A percentile compares a stretch with the other conserved stretches of the same genome.
Evolutionary conservation across 2,329 filamentous ascomycete species (phyloP).

Genomic region (Coniochaeta ligniaria): DNA sequence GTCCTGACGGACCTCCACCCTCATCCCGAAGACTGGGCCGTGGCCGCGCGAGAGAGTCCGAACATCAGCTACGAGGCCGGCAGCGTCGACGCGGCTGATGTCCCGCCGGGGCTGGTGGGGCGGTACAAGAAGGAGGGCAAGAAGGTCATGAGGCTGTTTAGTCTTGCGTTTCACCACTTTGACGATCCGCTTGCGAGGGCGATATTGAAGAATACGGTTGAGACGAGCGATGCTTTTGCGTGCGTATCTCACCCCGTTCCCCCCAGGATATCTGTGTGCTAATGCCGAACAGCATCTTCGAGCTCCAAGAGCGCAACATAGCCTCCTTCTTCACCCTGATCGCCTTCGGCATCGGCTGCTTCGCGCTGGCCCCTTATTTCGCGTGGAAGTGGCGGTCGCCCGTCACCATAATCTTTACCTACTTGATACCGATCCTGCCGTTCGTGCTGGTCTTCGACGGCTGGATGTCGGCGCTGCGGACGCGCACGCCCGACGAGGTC

Average conservation of each 20-base stretch:
- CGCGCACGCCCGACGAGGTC: constrained; percentile 60
- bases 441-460: constrained; percentile 65
- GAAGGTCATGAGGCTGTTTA: constrained; percentile 63
- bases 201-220: constrained; percentile 57
- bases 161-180: constrained; percentile 73
- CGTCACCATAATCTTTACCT: constrained; percentile 57
- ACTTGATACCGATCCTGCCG: constrained; percentile 58
- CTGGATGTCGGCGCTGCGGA: constrained; percentile 58
- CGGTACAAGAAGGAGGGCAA: constrained; percentile 23
- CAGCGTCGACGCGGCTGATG: constrained; percentile 58
- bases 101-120: constrained; percentile 41
- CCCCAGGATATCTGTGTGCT: not conserved
- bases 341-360: constrained; percentile 42
- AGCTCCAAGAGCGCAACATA: constrained; percentile 61
- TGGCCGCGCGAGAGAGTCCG: constrained; percentile 40
- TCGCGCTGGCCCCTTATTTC: constrained; percentile 45
- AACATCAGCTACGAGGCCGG: constrained; percentile 52
- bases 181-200: constrained; percentile 52
- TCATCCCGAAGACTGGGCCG: constrained; percentile 52
- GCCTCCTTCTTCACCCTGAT: constrained; percentile 45
- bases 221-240: constrained; percentile 60
- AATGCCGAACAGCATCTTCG: constrained; percentile 49
- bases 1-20: constrained; percentile 61
- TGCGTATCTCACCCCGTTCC: constrained; percentile 13
- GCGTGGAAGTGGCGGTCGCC: constrained; percentile 45